A percentile compares a stretch with the other conserved stretches of the same genome.
Evolutionary conservation across 148 eudicot genomes (phyloP).

Genomic region (Amaranthus cruentus): DNA sequence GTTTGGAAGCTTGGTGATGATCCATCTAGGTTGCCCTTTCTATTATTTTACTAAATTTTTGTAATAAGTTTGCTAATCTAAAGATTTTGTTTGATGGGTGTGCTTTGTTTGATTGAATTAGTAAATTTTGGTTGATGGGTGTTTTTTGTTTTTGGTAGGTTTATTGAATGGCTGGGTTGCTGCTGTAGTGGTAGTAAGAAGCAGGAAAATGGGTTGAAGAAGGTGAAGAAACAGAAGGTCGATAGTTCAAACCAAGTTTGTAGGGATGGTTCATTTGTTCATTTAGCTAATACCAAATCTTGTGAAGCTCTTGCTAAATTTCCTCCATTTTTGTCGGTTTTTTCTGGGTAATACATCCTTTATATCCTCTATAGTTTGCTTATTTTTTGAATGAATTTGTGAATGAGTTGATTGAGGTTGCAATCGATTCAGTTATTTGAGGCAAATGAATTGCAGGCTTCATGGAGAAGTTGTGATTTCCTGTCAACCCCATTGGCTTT

Average conservation of each 20-base stretch:
- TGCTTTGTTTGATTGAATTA: background rate
- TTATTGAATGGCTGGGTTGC: conserved; percentile 62
- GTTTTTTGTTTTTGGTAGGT: conserved; percentile 36
- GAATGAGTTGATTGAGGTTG: background rate
- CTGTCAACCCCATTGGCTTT: conserved; percentile 54
- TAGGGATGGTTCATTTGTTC: conserved; percentile 46
- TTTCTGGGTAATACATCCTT: conserved; percentile 54
- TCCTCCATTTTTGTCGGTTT: conserved; percentile 53
- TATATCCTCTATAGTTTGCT: background rate
- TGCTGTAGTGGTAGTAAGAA: conserved; percentile 61
- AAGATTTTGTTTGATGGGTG: background rate
- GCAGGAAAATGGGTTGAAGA: conserved; percentile 23
- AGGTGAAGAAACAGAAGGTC: conserved; percentile 19
- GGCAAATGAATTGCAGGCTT: conserved; percentile 39
- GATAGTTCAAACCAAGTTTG: conserved; percentile 28
- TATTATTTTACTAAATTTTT: background rate
- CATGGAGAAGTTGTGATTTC: conserved; percentile 79
- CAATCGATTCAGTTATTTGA: background rate
- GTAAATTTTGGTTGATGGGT: background rate
- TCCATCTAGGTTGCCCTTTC: conserved; percentile 56
- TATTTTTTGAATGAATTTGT: background rate
- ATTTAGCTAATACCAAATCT: conserved; percentile 41
- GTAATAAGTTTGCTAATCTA: background rate
- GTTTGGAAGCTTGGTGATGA: conserved; percentile 77
- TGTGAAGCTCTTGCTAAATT: conserved; percentile 53